Percentiles rank a stretch among this genome's conserved stretches.
Evolutionary conservation across 768 basidiomycete genomes (phyloP).

Genomic region (Fibroporia radiculosa): DNA sequence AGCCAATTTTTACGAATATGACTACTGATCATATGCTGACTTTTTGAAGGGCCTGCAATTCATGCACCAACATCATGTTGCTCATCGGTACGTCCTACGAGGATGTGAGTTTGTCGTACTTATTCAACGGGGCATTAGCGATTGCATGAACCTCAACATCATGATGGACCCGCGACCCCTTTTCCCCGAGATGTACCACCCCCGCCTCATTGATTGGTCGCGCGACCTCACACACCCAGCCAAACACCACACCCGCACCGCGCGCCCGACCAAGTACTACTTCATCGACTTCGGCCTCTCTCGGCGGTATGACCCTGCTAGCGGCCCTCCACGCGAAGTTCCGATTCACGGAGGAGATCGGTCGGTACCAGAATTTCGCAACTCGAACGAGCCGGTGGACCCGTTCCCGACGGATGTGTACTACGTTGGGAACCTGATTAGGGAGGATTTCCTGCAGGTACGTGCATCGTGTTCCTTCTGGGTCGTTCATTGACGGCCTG

Average conservation of each 20-base stretch:
- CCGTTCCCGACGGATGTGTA: conserved; percentile 17
- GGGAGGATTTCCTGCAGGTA: conserved; percentile 7
- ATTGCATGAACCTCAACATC: conserved; percentile 11
- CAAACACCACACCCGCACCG: conserved; percentile 19
- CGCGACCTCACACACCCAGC: conserved; percentile 8
- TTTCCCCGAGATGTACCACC: conserved; percentile 7
- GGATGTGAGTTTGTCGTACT: not conserved
- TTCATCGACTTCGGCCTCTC: conserved; percentile 17
- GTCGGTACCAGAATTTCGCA: conserved; percentile 14
- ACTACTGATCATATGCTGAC: not conserved
- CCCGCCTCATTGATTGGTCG: not conserved
- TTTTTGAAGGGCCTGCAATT: conserved; percentile 10
- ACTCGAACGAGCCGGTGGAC: not conserved
- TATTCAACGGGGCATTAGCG: conserved; percentile 2
- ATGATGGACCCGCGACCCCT: conserved; percentile 10
- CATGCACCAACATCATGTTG: conserved; percentile 7
- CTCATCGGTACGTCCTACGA: conserved; percentile 6
- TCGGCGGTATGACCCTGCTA: conserved; percentile 18
- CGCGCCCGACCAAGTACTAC: conserved; percentile 19
- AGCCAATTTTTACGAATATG: not conserved
- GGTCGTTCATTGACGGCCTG: not conserved
- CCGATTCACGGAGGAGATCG: conserved; percentile 11
- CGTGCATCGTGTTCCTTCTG: not conserved
- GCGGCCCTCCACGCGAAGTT: conserved; percentile 2
- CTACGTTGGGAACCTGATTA: conserved; percentile 12